Conservation (phyloP, 108 stramenopile genomes). For the Cyclostephanos tholiformis region DNA sequence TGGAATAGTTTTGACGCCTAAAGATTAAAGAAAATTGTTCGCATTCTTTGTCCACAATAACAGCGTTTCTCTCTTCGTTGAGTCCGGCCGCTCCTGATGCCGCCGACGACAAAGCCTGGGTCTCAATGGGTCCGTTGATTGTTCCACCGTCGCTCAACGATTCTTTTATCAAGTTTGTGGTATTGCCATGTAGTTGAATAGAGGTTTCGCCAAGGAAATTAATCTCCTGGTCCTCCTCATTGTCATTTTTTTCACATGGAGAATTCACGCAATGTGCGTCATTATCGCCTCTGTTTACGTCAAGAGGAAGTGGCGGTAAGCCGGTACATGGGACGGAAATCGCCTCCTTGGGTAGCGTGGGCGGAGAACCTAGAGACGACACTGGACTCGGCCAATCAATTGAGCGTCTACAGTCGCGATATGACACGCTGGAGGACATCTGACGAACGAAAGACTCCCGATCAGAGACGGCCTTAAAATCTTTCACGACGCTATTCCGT, state of each 20-base stretch:
- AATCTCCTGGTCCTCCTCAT: not conserved
- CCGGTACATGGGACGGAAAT: not conserved
- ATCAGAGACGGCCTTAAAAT: slow-evolving; percentile 5
- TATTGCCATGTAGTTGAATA: no score
- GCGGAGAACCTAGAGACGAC: slow-evolving; percentile 19
- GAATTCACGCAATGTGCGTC: not conserved
- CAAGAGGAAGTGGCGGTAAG: not conserved
- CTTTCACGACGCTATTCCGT: slow-evolving; percentile 16
- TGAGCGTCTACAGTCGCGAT: not conserved
- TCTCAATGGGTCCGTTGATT: not conserved
- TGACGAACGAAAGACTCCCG: slow-evolving; percentile 19
- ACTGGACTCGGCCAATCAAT: slow-evolving; percentile 26
- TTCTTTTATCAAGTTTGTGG: no score
- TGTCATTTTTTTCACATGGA: not conserved
- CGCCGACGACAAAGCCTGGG: not conserved
- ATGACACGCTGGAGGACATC: not conserved
- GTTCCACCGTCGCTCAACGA: not conserved
- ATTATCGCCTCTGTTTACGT: not conserved
- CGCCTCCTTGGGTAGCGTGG: not conserved
- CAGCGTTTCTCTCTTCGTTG: not conserved
- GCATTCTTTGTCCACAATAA: not conserved
- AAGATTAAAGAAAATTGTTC: not conserved
- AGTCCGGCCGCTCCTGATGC: not conserved
- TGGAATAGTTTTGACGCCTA: not conserved
- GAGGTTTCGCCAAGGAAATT: not conserved